Base-by-base conservation (phyloP, 768 basidiomycete genomes). In the Coprinellus aureogranulatus region DNA sequence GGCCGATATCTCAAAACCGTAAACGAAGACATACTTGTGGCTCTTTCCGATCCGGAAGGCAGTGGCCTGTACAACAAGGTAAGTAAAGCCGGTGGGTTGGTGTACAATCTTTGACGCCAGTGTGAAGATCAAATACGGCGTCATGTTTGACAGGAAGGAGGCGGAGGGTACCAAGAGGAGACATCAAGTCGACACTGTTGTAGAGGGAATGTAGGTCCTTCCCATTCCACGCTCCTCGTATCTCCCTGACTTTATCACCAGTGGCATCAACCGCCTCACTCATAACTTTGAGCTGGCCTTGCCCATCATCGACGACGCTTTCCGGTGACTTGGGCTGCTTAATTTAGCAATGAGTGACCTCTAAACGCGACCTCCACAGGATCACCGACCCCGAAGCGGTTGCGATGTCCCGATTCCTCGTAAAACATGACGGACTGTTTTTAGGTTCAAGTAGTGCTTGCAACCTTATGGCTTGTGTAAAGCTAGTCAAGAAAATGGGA, bases 41-140 rank as follows among this genome's bases (percentile, higher is more conserved):
- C 87, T 4, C 78, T 99, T 50, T 81, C 91, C 11, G 97, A 99
- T 72, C 94, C 95, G 0, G 89, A 95, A 65, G 96, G 96, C 9
- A 94, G 92, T 64, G 97, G 97, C 1, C 74, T 99, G 51, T 97
- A 88, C 72, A 98, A 98, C 73, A 97, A 96, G 80, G 92, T 89
- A 22, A 46, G 16, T 48, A 22, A 18, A 8, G 39, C 39, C 4
- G 23, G 42, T 39, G 25, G 16, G 3, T 34, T 23, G 39, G 14
- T 27, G n/a, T 5, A n/a, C 34, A 39, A 14, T 52, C 20, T 25
- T 55, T 53, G 46, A 49, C n/a, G n/a, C 49, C 25, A 26, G 18
- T 11, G 8, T 52, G 3, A 37, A 90, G 88, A 83, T 97, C 53
- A 92, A 91, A 73, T 82, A 87, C 62, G 94, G 93, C 4, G 97